phyloP scores from a whole-genome alignment of 179 eudicot species.

The Spergularia azorica region DNA sequence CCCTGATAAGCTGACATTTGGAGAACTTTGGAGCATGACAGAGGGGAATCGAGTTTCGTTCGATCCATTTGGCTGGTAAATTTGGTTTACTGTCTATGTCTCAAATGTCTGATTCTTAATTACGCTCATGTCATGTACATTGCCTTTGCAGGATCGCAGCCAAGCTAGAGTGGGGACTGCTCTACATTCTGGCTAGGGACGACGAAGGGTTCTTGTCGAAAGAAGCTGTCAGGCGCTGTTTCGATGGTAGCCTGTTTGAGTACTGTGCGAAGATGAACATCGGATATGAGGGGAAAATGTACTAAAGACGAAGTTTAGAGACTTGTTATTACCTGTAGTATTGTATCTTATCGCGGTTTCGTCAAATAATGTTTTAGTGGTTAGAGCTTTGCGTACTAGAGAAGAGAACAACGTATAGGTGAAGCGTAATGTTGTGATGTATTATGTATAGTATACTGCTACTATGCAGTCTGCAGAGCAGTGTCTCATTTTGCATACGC shows the following conservation, averaged over 20 bases:
- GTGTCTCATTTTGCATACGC: too few species aligned
- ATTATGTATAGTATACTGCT: neutral
- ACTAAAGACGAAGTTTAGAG: slow-evolving; percentile 12
- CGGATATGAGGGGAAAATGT: slow-evolving; percentile 40
- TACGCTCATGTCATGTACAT: neutral
- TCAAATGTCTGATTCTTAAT: neutral
- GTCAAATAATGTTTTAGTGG: slow-evolving; percentile 4
- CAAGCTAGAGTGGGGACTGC: slow-evolving; percentile 58
- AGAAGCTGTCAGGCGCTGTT: slow-evolving; percentile 65
- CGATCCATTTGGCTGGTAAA: slow-evolving; percentile 57
- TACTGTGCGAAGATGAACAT: slow-evolving; percentile 52
- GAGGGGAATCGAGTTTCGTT: slow-evolving; percentile 48
- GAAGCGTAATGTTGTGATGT: neutral
- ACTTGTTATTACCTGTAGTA: neutral
- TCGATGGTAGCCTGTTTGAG: slow-evolving; percentile 77
- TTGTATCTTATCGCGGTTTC: neutral
- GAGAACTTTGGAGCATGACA: slow-evolving; percentile 63
- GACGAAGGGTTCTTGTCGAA: slow-evolving; percentile 59
- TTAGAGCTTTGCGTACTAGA: neutral
- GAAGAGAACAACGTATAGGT: neutral
- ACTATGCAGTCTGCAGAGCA: too few species aligned
- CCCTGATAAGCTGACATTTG: slow-evolving; percentile 49
- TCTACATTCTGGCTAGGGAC: slow-evolving; percentile 58
- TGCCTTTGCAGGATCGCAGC: slow-evolving; percentile 36
- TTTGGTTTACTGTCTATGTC: neutral